Conservation (phyloP, 495 filamentous ascomycete genomes). For the Niebla homalea region DNA sequence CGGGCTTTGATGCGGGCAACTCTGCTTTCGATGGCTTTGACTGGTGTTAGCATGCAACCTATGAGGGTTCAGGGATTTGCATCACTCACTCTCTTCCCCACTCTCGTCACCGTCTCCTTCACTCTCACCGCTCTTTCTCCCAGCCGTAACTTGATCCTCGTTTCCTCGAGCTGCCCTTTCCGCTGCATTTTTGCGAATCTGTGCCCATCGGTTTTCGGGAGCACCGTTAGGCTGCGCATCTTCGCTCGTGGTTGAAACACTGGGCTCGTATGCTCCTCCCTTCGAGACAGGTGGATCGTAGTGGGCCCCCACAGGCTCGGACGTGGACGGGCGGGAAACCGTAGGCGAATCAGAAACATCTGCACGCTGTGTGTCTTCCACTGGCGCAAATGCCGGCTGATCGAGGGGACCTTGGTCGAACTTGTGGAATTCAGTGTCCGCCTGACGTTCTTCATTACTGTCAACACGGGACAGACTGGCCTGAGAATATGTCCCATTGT, state of each 20-base stretch:
- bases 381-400: slow-evolving; percentile 71
- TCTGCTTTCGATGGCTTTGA: slow-evolving; percentile 77
- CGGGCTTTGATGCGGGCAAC: slow-evolving; percentile 96
- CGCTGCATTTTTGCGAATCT: slow-evolving; percentile 87
- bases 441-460: slow-evolving; percentile 50
- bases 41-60: slow-evolving; percentile 3
- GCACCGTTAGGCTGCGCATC: slow-evolving; percentile 17
- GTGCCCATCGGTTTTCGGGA: slow-evolving; percentile 72
- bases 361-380: slow-evolving; percentile 34
- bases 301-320: slow-evolving; percentile 12
- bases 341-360: slow-evolving; percentile 14
- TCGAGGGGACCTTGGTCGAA: slow-evolving; percentile 93
- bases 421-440: slow-evolving; percentile 59
- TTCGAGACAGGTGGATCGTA: slow-evolving; percentile 10
- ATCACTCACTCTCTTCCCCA: slow-evolving; percentile 83
- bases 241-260: slow-evolving; percentile 5
- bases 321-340: slow-evolving; percentile 11
- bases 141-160: slow-evolving; percentile 35
- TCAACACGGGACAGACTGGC: slow-evolving; percentile 32
- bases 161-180: slow-evolving; percentile 51
- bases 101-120: slow-evolving; percentile 62
- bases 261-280: slow-evolving; percentile 12
- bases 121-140: slow-evolving; percentile 12
- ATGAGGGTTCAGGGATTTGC: neutral
- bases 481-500: slow-evolving; percentile 11